phyloP scores from a whole-genome alignment of 2,329 filamentous ascomycete species.

The Penicillium sp. region DNA sequence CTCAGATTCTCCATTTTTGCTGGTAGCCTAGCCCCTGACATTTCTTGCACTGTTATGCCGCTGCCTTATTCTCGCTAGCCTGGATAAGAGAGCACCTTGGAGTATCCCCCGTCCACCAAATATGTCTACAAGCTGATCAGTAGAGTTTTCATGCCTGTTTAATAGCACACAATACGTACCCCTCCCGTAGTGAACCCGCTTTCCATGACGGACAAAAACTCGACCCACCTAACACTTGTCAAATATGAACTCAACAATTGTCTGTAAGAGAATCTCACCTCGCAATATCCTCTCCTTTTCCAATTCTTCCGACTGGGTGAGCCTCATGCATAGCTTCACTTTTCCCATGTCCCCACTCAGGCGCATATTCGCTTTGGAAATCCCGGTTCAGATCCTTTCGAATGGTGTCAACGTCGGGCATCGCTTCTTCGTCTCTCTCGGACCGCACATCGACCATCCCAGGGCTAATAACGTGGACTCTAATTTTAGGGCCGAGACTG shows the following conservation, averaged over 20 bases:
- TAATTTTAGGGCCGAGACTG: conserved; percentile 1
- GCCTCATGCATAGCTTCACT: not conserved
- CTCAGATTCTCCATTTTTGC: not conserved
- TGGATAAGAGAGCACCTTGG: conserved; percentile 3
- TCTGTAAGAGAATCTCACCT: not conserved
- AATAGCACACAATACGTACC: not conserved
- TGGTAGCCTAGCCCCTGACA: not conserved
- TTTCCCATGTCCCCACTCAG: conserved; percentile 1
- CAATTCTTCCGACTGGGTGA: conserved; percentile 5
- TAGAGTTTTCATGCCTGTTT: not conserved
- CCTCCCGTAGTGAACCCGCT: conserved; percentile 5
- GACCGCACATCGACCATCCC: conserved; percentile 7
- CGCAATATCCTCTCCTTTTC: conserved; percentile 6
- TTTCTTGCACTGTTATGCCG: not conserved
- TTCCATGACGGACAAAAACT: conserved; percentile 3
- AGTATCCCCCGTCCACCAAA: conserved; percentile 6
- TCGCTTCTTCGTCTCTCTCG: not conserved
- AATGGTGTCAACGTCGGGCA: conserved; percentile 2
- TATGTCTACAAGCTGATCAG: not conserved
- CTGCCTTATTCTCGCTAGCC: not conserved
- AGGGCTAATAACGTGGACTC: conserved; percentile 2
- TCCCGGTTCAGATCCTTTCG: not conserved
- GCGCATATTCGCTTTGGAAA: conserved; percentile 7
- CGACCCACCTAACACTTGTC: not conserved
- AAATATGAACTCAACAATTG: too few species aligned